Evolutionary conservation across 2,329 filamentous ascomycete genomes (phyloP).

Genomic region (Aspergillus unguis): DNA sequence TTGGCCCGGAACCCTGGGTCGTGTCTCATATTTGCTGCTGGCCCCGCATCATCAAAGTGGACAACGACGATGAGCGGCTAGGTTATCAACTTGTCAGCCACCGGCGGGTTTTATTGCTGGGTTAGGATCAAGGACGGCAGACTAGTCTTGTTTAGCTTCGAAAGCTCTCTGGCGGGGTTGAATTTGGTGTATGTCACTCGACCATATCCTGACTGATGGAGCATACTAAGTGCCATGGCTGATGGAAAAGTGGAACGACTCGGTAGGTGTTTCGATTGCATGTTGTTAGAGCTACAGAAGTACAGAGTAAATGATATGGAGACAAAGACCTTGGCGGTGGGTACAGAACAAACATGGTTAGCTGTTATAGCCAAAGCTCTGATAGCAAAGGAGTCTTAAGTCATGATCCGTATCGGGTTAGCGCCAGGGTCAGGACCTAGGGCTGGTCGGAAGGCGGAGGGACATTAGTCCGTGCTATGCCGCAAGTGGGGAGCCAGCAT

Average conservation of each 20-base stretch:
- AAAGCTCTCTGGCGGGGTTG: not conserved
- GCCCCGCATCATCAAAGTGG: no score
- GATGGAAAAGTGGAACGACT: no score
- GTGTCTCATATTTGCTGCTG: no score
- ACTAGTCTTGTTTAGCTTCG: not conserved
- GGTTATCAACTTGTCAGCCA: no score
- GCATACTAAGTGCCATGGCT: not conserved
- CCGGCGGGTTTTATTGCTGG: no score
- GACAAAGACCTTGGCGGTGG: no score
- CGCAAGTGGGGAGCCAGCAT: slow-evolving; percentile 20
- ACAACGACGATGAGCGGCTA: no score
- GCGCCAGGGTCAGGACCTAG: slow-evolving; percentile 30
- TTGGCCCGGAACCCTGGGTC: no score
- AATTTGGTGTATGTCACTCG: not conserved
- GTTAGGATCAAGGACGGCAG: not conserved
- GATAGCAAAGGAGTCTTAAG: slow-evolving; percentile 22
- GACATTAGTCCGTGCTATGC: slow-evolving; percentile 17
- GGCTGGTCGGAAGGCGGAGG: slow-evolving; percentile 21
- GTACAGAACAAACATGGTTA: not conserved
- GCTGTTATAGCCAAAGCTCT: not conserved
- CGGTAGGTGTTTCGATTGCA: no score
- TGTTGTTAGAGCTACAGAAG: no score
- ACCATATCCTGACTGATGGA: not conserved
- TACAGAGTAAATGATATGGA: no score
- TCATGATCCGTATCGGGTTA: slow-evolving; percentile 12